These are phyloP conservation scores for Hypomyces perniciosus DNA, from an alignment of 2,329 filamentous ascomycete genomes.

Conservation along the genomic window DNA sequence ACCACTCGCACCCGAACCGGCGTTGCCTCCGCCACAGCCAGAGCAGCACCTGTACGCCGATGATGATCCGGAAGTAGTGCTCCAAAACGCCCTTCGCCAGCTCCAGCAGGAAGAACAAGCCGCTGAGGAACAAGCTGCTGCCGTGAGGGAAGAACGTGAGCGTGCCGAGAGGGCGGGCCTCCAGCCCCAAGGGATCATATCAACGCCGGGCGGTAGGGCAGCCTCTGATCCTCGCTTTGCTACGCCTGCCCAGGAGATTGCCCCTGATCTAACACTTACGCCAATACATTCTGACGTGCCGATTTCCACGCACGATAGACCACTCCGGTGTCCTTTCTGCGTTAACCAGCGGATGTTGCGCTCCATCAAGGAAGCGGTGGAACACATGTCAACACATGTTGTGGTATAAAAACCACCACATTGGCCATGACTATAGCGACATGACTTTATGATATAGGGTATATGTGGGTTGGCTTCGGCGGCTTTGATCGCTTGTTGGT, in stretches of 20 bases:
- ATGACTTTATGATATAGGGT: too few relatives aligned
- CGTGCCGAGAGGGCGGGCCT: conserved; percentile 36
- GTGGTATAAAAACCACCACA: conserved; percentile 36
- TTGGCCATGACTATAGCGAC: neutral
- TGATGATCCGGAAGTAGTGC: conserved; percentile 52
- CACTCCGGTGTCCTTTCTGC: conserved; percentile 54
- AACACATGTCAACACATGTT: conserved; percentile 57
- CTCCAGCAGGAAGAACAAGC: conserved; percentile 55
- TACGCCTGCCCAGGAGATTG: conserved; percentile 30
- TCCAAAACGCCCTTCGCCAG: conserved; percentile 54
- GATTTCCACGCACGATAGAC: conserved; percentile 40
- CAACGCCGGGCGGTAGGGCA: conserved; percentile 24
- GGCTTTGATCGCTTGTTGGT: too few relatives aligned
- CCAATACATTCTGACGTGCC: conserved; percentile 48
- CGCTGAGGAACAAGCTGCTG: conserved; percentile 51
- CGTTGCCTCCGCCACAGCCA: conserved; percentile 25
- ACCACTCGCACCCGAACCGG: conserved; percentile 21
- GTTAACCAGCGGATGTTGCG: conserved; percentile 56
- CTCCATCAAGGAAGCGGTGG: conserved; percentile 55
- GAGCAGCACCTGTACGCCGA: conserved; percentile 39
- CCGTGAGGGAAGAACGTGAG: conserved; percentile 47
- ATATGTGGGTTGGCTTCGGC: too few relatives aligned
- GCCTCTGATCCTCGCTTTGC: conserved; percentile 29
- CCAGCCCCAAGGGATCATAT: conserved; percentile 26
- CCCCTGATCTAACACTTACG: conserved; percentile 44